These are phyloP conservation scores for Galerina sulciceps DNA, from an alignment of 768 basidiomycete genomes.

Conservation along the genomic window DNA sequence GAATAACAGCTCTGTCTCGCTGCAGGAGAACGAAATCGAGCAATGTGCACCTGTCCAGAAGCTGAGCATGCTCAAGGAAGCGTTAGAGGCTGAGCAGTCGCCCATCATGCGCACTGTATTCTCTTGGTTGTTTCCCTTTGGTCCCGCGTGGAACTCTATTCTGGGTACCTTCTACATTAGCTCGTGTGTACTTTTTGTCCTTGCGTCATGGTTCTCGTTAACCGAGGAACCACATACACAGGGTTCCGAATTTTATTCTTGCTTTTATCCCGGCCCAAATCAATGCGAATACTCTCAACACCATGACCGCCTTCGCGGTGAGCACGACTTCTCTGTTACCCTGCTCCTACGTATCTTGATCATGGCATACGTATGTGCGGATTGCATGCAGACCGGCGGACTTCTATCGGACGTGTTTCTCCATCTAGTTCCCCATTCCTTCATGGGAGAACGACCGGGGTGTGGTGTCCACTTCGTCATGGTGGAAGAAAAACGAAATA, in stretches of 20 bases:
- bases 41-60: constrained; percentile 43
- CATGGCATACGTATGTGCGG: constrained; percentile 4
- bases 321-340: constrained; percentile 28
- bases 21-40: constrained; percentile 45
- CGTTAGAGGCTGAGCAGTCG: constrained; percentile 66
- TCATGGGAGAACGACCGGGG: constrained; percentile 86
- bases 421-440: constrained; percentile 89
- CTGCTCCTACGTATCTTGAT: constrained; percentile 16
- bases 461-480: constrained; percentile 76
- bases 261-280: constrained; percentile 93
- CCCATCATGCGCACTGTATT: constrained; percentile 83
- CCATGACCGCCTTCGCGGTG: constrained; percentile 93
- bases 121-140: constrained; percentile 84
- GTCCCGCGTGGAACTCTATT: constrained; percentile 88
- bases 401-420: constrained; percentile 92
- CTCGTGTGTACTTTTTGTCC: constrained; percentile 65
- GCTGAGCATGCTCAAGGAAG: constrained; percentile 62
- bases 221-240: constrained; percentile 30
- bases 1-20: constrained; percentile 7
- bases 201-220: not conserved
- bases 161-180: constrained; percentile 96
- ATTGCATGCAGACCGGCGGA: constrained; percentile 75
- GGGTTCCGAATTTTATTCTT: constrained; percentile 93
- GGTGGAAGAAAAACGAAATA: constrained; percentile 91
- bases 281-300: constrained; percentile 82